These are phyloP conservation scores for Colletotrichum camelliae DNA, from an alignment of 2,329 filamentous ascomycete genomes.

Conservation along the genomic window DNA sequence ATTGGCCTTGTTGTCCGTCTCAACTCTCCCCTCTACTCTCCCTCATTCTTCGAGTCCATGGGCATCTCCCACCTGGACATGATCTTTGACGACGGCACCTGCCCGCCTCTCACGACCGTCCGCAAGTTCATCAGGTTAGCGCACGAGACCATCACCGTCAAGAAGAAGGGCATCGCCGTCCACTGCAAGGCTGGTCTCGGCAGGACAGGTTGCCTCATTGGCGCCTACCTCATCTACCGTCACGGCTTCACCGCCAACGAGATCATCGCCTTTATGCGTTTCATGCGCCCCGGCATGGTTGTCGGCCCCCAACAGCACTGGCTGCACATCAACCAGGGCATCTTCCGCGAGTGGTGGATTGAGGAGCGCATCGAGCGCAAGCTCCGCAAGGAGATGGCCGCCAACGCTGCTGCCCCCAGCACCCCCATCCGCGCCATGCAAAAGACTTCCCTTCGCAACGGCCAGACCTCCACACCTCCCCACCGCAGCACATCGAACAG, in stretches of 20 bases:
- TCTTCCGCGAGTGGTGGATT: slow-evolving; percentile 99
- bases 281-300: slow-evolving; percentile 99
- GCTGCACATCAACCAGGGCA: slow-evolving; percentile 95
- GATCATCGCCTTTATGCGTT: slow-evolving; percentile 97
- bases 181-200: slow-evolving; percentile 98
- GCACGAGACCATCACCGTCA: slow-evolving; percentile 90
- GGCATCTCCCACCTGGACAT: slow-evolving; percentile 97
- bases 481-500: slow-evolving; percentile 78
- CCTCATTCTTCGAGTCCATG: slow-evolving; percentile 94
- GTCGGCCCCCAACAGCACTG: slow-evolving; percentile 98
- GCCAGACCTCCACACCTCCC: slow-evolving; percentile 79
- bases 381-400: slow-evolving; percentile 63
- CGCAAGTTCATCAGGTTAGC: slow-evolving; percentile 94
- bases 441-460: slow-evolving; percentile 64
- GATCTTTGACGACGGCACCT: slow-evolving; percentile 99
- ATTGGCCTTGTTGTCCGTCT: slow-evolving; percentile 93
- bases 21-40: slow-evolving; percentile 94
- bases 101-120: slow-evolving; percentile 86
- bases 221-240: slow-evolving; percentile 96
- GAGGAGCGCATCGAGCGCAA: slow-evolving; percentile 81
- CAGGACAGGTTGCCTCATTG: slow-evolving; percentile 93
- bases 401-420: slow-evolving; percentile 56
- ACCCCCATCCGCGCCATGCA: slow-evolving; percentile 68
- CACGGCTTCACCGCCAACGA: slow-evolving; percentile 98
- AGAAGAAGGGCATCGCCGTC: slow-evolving; percentile 92